These are phyloP conservation scores for Aspergillus sclerotialis DNA, from an alignment of 2,329 filamentous ascomycete species.

Conservation along the genomic window DNA sequence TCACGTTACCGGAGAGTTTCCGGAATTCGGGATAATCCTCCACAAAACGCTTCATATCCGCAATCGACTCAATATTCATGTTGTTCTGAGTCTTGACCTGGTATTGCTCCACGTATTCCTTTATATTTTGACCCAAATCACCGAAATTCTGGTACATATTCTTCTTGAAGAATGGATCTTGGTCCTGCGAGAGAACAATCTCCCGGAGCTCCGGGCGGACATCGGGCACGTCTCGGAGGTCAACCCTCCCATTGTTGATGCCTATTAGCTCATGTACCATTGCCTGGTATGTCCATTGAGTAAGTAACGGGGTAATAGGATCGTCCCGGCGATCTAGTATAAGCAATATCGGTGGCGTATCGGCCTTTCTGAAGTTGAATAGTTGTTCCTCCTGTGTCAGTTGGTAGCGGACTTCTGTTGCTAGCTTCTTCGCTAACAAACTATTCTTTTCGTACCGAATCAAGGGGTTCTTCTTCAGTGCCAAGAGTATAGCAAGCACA, in stretches of 20 bases:
- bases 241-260: constrained; percentile 90
- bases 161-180: constrained; percentile 98
- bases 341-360: constrained; percentile 87
- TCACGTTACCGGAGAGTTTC: constrained; percentile 94
- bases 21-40: constrained; percentile 98
- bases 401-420: constrained; percentile 83
- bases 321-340: constrained; percentile 89
- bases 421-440: constrained; percentile 81
- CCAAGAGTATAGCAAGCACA: constrained; percentile 72
- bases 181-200: constrained; percentile 90
- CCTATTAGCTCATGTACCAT: constrained; percentile 97
- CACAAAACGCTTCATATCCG: constrained; percentile 98
- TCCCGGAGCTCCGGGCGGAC: constrained; percentile 82
- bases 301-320: constrained; percentile 86
- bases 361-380: constrained; percentile 91
- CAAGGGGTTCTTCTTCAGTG: constrained; percentile 92
- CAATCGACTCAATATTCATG: constrained; percentile 92
- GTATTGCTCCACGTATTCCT: constrained; percentile 98
- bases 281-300: constrained; percentile 99
- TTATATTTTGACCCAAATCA: constrained; percentile 90
- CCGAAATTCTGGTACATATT: constrained; percentile 99
- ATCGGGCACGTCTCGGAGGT: constrained; percentile 76
- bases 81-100: constrained; percentile 96
- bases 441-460: constrained; percentile 93
- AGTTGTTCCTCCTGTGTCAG: constrained; percentile 94